Conservation (phyloP, 2,329 filamentous ascomycete species). For the Acarospora socialis region DNA sequence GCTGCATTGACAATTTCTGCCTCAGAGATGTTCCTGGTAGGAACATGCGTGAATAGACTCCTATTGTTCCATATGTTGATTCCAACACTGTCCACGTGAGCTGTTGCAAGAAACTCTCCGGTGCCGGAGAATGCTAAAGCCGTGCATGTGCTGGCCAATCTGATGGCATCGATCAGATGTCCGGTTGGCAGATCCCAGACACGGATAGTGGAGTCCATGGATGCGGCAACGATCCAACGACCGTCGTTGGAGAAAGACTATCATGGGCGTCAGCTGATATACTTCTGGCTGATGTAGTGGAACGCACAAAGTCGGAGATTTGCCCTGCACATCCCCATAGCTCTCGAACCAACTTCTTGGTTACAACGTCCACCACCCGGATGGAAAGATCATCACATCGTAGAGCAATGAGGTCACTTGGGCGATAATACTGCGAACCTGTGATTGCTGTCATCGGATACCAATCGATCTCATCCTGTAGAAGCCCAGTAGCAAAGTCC, state of each 20-base stretch:
- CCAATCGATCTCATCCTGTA: constrained; percentile 74
- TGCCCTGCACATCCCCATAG: constrained; percentile 65
- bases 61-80: constrained; percentile 96
- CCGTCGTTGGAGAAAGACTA: constrained; percentile 89
- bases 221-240: constrained; percentile 81
- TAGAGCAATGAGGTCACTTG: constrained; percentile 74
- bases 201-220: constrained; percentile 63
- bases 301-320: constrained; percentile 68
- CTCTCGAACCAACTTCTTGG: constrained; percentile 80
- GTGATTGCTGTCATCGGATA: constrained; percentile 61
- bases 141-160: constrained; percentile 62
- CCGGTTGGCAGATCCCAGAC: constrained; percentile 95
- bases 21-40: constrained; percentile 72
- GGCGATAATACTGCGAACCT: constrained; percentile 63
- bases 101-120: constrained; percentile 87
- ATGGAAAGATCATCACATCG: constrained; percentile 81
- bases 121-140: constrained; percentile 77
- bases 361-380: constrained; percentile 78
- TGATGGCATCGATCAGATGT: constrained; percentile 86
- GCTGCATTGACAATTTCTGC: constrained; percentile 51
- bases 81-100: constrained; percentile 66
- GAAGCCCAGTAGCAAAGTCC: constrained; percentile 74
- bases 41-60: constrained; percentile 75
- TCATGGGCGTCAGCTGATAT: no score
- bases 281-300: no score